phyloP scores from a whole-genome alignment of 768 basidiomycete genomes.

The Mycena belliarum region DNA sequence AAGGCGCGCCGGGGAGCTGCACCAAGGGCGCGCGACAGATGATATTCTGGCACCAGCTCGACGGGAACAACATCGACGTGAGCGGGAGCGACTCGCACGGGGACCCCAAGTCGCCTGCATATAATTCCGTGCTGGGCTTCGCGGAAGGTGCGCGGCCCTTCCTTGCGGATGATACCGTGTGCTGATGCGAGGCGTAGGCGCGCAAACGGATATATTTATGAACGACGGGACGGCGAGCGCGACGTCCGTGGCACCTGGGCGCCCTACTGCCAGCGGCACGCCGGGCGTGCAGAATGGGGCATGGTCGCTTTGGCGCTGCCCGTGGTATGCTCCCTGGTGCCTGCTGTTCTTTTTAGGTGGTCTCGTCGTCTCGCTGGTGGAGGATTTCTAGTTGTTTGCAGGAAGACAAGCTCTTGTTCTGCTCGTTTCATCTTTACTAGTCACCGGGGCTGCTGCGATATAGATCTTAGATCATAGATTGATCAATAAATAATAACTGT shows the following conservation, averaged over 20 bases:
- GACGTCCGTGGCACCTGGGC: slow-evolving; percentile 1
- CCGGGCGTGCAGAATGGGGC: neutral
- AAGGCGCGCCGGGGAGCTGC: slow-evolving; percentile 35
- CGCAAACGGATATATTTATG: slow-evolving; percentile 18
- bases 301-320: neutral
- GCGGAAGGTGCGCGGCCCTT: neutral
- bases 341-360: neutral
- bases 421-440: too few relatives aligned
- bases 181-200: slow-evolving; percentile 1
- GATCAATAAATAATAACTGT: too few relatives aligned
- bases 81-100: slow-evolving; percentile 45
- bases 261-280: neutral
- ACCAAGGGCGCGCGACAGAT: slow-evolving; percentile 44
- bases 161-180: neutral
- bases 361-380: neutral
- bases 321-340: neutral
- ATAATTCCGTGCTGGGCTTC: slow-evolving; percentile 32
- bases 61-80: slow-evolving; percentile 45
- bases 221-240: neutral
- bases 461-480: too few relatives aligned
- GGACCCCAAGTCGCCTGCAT: slow-evolving; percentile 38
- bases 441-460: too few relatives aligned
- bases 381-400: too few relatives aligned
- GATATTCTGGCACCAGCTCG: slow-evolving; percentile 43
- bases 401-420: too few relatives aligned